These are phyloP conservation scores for Passiflora organensis DNA, from an alignment of 345 rosid genomes.

Conservation along the genomic window DNA sequence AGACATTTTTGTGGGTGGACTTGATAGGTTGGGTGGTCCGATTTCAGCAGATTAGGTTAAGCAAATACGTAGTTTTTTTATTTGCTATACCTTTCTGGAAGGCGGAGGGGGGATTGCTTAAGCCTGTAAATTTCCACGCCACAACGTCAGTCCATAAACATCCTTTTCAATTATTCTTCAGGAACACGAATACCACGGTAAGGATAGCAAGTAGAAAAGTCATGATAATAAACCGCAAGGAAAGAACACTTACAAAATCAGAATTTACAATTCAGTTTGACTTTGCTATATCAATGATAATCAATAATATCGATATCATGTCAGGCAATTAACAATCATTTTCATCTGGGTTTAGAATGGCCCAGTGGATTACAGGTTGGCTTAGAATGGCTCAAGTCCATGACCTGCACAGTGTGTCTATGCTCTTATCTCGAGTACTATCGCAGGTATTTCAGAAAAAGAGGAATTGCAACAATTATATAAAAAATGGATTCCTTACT, in stretches of 20 bases:
- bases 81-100: not conserved
- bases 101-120: not conserved
- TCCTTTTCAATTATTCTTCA: conserved; percentile 6
- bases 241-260: conserved; percentile 1
- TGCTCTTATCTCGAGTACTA: too few relatives aligned
- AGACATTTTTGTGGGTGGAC: conserved; percentile 1
- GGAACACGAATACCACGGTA: conserved; percentile 13
- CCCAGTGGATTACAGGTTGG: too few relatives aligned
- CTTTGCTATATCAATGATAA: not conserved
- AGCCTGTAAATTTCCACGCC: not conserved
- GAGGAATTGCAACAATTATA: too few relatives aligned
- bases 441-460: too few relatives aligned
- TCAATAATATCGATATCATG: too few relatives aligned
- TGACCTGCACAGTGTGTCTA: too few relatives aligned
- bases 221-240: conserved; percentile 26
- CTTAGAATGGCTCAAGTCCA: too few relatives aligned
- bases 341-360: too few relatives aligned
- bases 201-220: not conserved
- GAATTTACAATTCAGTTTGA: conserved; percentile 1
- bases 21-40: conserved; percentile 24
- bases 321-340: too few relatives aligned
- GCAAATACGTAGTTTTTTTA: not conserved
- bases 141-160: not conserved
- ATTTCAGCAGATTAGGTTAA: conserved; percentile 17
- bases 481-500: too few relatives aligned